Conservation (phyloP, 2,329 filamentous ascomycete species). For the Fusarium sp. region DNA sequence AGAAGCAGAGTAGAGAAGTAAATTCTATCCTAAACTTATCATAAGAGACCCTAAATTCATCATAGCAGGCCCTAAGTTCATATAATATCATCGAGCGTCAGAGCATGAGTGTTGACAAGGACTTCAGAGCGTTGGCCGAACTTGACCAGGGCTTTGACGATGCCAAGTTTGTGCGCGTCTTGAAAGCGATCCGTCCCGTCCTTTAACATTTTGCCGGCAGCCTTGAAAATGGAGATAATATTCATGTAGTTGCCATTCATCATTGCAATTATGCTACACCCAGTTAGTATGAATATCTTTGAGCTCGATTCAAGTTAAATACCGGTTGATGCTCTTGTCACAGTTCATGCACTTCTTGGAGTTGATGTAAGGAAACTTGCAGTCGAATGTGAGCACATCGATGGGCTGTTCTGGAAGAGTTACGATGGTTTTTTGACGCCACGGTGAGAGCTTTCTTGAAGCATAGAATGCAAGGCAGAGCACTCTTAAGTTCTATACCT, state of each 20-base stretch:
- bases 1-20: neutral
- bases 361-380: neutral
- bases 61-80: neutral
- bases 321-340: accelerated
- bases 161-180: neutral
- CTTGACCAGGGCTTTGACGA: neutral
- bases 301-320: neutral
- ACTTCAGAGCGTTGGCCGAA: neutral
- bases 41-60: neutral
- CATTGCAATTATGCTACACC: neutral
- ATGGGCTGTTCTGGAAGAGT: accelerated
- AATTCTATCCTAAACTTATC: neutral
- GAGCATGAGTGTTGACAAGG: neutral
- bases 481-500: neutral
- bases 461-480: neutral
- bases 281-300: neutral
- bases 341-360: neutral
- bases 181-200: neutral
- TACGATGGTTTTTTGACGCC: neutral
- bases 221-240: neutral
- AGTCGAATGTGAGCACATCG: neutral
- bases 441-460: neutral
- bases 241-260: neutral
- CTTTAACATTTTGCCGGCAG: accelerated
- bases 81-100: neutral